Conservation (phyloP, 164 flowering plant species). For the Buxus sempervirens region DNA sequence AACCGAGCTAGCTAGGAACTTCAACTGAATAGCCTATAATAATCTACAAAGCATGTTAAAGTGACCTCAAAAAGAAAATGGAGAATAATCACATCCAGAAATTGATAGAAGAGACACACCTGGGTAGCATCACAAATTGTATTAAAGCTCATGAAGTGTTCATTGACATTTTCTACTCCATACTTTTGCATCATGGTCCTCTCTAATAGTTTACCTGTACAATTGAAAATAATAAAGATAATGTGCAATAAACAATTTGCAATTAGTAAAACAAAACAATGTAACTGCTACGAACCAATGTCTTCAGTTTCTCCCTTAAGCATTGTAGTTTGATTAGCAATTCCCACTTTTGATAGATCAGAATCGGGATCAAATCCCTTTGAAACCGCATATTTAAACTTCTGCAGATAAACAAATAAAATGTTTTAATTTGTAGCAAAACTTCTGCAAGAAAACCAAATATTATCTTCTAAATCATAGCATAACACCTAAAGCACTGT, state of each 20-base stretch:
- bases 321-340: slow-evolving; percentile 99
- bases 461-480: background rate
- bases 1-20: too few species aligned
- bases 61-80: background rate
- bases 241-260: background rate
- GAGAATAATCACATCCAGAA: slow-evolving; percentile 3
- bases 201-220: slow-evolving; percentile 75
- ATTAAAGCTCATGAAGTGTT: slow-evolving; percentile 83
- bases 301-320: slow-evolving; percentile 99
- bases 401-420: slow-evolving; percentile 52
- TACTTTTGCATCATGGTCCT: slow-evolving; percentile 80
- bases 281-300: slow-evolving; percentile 60
- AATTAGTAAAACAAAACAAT: slow-evolving; percentile 1
- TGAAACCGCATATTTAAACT: slow-evolving; percentile 89
- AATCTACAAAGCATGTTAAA: background rate
- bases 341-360: slow-evolving; percentile 76
- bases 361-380: slow-evolving; percentile 86
- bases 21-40: too few species aligned
- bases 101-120: slow-evolving; percentile 29
- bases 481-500: background rate
- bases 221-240: slow-evolving; percentile 9
- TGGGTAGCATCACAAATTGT: slow-evolving; percentile 98
- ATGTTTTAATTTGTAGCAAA: too few species aligned
- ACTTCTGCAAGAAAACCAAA: too few species aligned
- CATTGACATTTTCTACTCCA: slow-evolving; percentile 76